These are phyloP conservation scores for Paraglomus brasilianum DNA, from an alignment of 192 early-diverging fungal genomes.

Conservation along the genomic window DNA sequence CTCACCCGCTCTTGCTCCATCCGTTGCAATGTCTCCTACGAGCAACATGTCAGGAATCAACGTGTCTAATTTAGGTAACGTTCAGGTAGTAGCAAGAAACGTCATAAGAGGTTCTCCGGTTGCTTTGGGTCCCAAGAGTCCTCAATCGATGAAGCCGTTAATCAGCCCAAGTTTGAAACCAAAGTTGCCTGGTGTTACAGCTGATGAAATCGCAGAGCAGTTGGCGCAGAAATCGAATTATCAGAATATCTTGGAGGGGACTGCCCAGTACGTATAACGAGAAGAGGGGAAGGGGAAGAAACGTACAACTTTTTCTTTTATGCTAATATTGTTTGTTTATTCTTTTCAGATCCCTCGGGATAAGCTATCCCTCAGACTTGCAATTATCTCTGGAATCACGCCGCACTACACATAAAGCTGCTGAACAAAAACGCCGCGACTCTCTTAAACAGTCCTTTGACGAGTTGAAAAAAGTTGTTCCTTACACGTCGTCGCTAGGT, in stretches of 20 bases:
- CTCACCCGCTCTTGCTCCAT: slow-evolving; percentile 9
- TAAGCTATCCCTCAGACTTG: slow-evolving; percentile 73
- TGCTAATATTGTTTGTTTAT: not conserved
- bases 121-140: slow-evolving; percentile 30
- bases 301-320: not conserved
- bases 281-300: not conserved
- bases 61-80: slow-evolving; percentile 33
- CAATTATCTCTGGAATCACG: slow-evolving; percentile 77
- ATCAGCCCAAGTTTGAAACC: slow-evolving; percentile 51
- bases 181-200: slow-evolving; percentile 37
- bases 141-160: slow-evolving; percentile 32
- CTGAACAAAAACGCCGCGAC: slow-evolving; percentile 95
- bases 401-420: slow-evolving; percentile 90
- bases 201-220: slow-evolving; percentile 41
- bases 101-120: slow-evolving; percentile 28
- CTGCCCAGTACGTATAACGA: slow-evolving; percentile 64
- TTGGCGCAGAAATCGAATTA: slow-evolving; percentile 69
- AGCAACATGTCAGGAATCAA: slow-evolving; percentile 22
- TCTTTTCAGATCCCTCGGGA: slow-evolving; percentile 58
- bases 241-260: slow-evolving; percentile 84
- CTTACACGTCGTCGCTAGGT: slow-evolving; percentile 32
- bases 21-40: slow-evolving; percentile 27
- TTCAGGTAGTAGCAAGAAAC: too few species aligned
- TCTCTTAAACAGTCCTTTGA: slow-evolving; percentile 91
- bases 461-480: slow-evolving; percentile 64